Conservation (phyloP, 2,329 filamentous ascomycete genomes). For the Pseudopyricularia javanii region DNA sequence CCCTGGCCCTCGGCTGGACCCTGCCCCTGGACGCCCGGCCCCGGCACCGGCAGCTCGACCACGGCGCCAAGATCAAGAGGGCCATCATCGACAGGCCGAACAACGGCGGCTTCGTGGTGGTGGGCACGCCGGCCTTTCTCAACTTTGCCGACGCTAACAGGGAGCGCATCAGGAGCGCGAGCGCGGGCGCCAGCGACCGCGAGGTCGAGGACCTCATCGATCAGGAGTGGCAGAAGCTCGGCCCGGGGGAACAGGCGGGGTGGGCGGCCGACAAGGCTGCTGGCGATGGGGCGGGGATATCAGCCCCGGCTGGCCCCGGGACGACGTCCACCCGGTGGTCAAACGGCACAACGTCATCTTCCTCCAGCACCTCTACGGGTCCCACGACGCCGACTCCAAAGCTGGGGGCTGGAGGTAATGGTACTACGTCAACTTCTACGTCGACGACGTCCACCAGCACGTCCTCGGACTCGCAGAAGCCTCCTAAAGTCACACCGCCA, state of each 20-base stretch:
- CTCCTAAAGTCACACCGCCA: neutral
- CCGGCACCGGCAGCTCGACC: neutral
- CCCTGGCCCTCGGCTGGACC: neutral
- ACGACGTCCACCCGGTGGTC: neutral
- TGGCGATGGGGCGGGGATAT: neutral
- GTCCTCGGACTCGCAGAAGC: neutral
- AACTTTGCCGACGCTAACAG: neutral
- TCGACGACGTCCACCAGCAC: neutral
- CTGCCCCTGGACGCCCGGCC: neutral
- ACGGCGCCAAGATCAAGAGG: neutral
- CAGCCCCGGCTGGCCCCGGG: neutral
- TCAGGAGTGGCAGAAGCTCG: neutral
- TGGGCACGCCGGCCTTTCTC: neutral
- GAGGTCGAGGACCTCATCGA: constrained; percentile 1
- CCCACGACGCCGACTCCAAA: neutral
- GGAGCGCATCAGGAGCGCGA: neutral
- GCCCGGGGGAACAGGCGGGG: neutral
- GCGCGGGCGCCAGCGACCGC: neutral
- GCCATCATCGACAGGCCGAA: neutral
- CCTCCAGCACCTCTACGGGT: neutral
- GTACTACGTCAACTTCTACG: neutral
- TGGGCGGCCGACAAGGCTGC: neutral
- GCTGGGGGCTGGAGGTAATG: neutral
- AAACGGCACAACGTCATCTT: neutral
- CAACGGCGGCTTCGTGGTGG: neutral